phyloP scores from a whole-genome alignment of 73 alveolate species.

The Effrenium voratum region DNA sequence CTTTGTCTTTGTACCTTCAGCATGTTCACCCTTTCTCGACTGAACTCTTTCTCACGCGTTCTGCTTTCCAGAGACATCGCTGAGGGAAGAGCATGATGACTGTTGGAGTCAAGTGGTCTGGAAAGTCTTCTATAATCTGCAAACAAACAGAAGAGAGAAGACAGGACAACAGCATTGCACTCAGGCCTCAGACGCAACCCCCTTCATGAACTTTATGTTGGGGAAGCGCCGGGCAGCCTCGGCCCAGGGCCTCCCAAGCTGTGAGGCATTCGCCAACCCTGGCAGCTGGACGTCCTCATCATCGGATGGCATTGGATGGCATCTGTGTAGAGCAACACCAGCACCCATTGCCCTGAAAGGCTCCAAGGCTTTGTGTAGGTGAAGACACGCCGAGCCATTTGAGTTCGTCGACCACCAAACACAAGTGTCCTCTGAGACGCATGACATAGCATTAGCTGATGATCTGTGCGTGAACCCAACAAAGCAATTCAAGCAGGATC shows the following conservation, averaged over 20 bases:
- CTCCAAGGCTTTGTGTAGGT: too few relatives aligned
- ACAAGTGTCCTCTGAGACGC: too few relatives aligned
- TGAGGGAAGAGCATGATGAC: constrained; percentile 32
- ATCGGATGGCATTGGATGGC: constrained; percentile 47
- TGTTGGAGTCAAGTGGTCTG: constrained; percentile 61
- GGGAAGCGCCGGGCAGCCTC: constrained; percentile 80
- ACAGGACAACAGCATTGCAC: not conserved
- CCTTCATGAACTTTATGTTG: constrained; percentile 40
- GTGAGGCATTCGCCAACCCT: too few relatives aligned
- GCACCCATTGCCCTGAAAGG: constrained; percentile 56
- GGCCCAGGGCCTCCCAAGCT: constrained; percentile 60
- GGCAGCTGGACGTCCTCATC: too few relatives aligned
- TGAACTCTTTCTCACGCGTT: not conserved
- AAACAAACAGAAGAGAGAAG: not conserved
- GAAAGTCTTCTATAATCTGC: constrained; percentile 66
- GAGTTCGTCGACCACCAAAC: too few relatives aligned
- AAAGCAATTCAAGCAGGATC: too few relatives aligned
- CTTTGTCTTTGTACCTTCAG: constrained; percentile 47
- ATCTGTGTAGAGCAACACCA: constrained; percentile 78
- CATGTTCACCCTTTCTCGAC: not conserved
- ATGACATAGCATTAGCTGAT: too few relatives aligned
- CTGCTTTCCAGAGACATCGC: not conserved
- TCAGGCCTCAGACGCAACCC: constrained; percentile 39
- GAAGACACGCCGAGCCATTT: too few relatives aligned
- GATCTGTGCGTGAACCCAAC: too few relatives aligned